phyloP scores from a whole-genome alignment of 2,329 filamentous ascomycete species.

The Fusarium cyanostomum region DNA sequence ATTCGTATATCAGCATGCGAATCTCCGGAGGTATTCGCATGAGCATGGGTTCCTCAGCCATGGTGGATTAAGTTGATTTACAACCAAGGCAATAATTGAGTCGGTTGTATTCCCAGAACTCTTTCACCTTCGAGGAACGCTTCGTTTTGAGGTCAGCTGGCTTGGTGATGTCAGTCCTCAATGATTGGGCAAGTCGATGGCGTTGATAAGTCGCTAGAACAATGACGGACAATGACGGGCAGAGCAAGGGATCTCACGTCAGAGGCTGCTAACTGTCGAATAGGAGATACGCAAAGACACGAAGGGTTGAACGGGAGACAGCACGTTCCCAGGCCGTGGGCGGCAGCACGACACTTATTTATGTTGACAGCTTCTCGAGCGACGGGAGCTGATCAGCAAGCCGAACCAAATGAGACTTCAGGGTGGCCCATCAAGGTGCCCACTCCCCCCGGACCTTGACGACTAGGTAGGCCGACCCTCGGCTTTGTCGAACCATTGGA shows the following conservation, averaged over 20 bases:
- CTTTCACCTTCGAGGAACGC: neutral
- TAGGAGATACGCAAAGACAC: constrained; percentile 18
- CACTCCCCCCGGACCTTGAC: constrained; percentile 32
- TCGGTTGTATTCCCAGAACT: neutral
- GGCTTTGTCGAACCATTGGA: constrained; percentile 31
- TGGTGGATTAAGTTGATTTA: constrained; percentile 11
- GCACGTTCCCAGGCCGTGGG: neutral
- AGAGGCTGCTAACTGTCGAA: constrained; percentile 19
- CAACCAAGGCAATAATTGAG: neutral
- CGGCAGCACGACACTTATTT: constrained; percentile 28
- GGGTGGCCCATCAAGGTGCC: constrained; percentile 41
- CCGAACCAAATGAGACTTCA: constrained; percentile 9
- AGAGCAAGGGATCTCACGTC: constrained; percentile 29
- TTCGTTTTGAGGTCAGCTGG: constrained; percentile 3
- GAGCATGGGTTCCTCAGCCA: constrained; percentile 39
- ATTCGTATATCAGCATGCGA: constrained; percentile 55
- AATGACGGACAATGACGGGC: constrained; percentile 21
- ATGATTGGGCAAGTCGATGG: constrained; percentile 13
- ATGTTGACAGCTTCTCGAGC: constrained; percentile 18
- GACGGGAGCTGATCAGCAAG: constrained; percentile 18
- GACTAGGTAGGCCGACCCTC: constrained; percentile 17
- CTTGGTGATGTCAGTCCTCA: constrained; percentile 22
- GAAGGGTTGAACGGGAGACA: neutral
- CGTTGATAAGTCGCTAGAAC: constrained; percentile 17
- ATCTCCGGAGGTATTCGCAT: constrained; percentile 54